These are phyloP conservation scores for Sugiyamaella lignohabitans DNA, from an alignment of 805 yeast genomes.

Conservation along the genomic window DNA sequence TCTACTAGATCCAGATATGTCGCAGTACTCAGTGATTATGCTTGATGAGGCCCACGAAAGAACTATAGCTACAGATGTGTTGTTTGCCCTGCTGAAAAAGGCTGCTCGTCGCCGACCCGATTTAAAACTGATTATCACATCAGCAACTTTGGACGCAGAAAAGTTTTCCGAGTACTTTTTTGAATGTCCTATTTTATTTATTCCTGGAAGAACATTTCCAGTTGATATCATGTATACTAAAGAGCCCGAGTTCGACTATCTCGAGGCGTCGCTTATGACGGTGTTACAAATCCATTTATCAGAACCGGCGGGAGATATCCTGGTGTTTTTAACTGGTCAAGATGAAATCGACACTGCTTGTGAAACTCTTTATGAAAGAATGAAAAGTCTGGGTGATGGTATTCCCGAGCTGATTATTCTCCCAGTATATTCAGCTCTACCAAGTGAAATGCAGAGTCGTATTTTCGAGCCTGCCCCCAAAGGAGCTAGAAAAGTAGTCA, in stretches of 20 bases:
- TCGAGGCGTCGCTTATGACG: slow-evolving; percentile 83
- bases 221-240: slow-evolving; percentile 79
- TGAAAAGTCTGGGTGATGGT: slow-evolving; percentile 56
- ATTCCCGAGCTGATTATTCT: slow-evolving; percentile 60
- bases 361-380: slow-evolving; percentile 59
- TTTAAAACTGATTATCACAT: slow-evolving; percentile 70
- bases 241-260: slow-evolving; percentile 84
- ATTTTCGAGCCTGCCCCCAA: slow-evolving; percentile 87
- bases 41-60: slow-evolving; percentile 98
- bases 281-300: slow-evolving; percentile 79
- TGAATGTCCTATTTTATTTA: slow-evolving; percentile 76
- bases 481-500: slow-evolving; percentile 72
- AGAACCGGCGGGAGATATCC: slow-evolving; percentile 61
- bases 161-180: slow-evolving; percentile 77
- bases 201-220: slow-evolving; percentile 92
- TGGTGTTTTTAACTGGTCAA: slow-evolving; percentile 88
- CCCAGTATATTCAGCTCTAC: slow-evolving; percentile 88
- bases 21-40: slow-evolving; percentile 70
- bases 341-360: slow-evolving; percentile 89
- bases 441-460: slow-evolving; percentile 70
- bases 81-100: slow-evolving; percentile 75
- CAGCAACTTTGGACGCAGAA: slow-evolving; percentile 91
- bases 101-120: slow-evolving; percentile 58
- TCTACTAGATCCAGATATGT: slow-evolving; percentile 63
- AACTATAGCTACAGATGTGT: slow-evolving; percentile 81